phyloP scores from a whole-genome alignment of 768 basidiomycete genomes.

The Serendipita indica region DNA sequence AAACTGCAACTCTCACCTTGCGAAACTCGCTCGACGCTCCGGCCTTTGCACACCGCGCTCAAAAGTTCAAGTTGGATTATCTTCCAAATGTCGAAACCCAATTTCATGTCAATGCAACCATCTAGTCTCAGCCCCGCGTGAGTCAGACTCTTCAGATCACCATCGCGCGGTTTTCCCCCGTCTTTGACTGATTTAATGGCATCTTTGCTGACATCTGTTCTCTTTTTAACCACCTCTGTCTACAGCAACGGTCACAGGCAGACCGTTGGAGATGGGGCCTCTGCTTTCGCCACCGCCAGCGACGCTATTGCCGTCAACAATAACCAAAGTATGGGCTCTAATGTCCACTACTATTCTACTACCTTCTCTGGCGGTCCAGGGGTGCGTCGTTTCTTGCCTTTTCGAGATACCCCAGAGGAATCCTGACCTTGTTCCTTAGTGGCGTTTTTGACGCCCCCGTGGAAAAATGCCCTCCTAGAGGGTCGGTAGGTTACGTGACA shows the following conservation, averaged over 20 bases:
- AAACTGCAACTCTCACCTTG: background rate
- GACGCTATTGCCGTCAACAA: constrained; percentile 77
- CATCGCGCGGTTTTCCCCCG: background rate
- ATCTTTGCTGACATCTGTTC: constrained; percentile 15
- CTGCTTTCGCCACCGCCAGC: constrained; percentile 56
- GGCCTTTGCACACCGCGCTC: background rate
- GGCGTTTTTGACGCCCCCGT: constrained; percentile 91
- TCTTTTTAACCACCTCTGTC: background rate
- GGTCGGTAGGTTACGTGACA: constrained; percentile 95
- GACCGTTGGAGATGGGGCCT: constrained; percentile 96
- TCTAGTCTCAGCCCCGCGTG: constrained; percentile 96
- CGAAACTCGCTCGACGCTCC: background rate
- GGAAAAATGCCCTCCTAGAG: constrained; percentile 88
- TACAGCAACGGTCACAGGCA: constrained; percentile 76
- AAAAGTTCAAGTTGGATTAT: constrained; percentile 12
- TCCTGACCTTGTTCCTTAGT: constrained; percentile 30
- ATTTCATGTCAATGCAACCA: constrained; percentile 51
- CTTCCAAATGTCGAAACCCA: constrained; percentile 53
- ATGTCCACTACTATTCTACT: constrained; percentile 83
- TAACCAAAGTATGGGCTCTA: constrained; percentile 44
- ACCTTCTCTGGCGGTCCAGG: constrained; percentile 88
- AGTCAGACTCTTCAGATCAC: constrained; percentile 19
- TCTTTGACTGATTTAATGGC: background rate
- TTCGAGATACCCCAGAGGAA: background rate
- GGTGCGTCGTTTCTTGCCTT: constrained; percentile 33